Base-by-base conservation (phyloP, 345 rosid genomes). In the Leavenworthia alabamica region DNA sequence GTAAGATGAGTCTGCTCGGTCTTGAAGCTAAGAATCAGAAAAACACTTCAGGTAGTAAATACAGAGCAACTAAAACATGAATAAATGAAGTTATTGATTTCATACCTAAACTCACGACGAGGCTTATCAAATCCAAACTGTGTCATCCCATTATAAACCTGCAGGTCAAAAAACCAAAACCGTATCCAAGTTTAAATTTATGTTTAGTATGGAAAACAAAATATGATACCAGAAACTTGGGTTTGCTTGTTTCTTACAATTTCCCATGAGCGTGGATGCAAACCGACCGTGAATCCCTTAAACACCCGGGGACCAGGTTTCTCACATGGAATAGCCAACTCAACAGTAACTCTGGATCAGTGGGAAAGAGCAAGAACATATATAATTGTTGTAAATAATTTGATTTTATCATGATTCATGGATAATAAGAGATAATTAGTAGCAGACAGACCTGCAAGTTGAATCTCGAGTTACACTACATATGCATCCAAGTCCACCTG, bases 181-280 rank as follows among this genome's bases (percentile, higher is more conserved):
- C 39, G 3, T 8, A 39, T 41, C 29, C 27, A 33, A 47, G 43
- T 56, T 7, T 6, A 17, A 42, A 45, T 50, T 12, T 16, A 10
- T 51, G 54, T 4, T 37, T 45, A 54, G 29, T 20, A 8, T 16
- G 8, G 6, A 41, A 19, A 50, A 51, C 12, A 54, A 10, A 51
- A 26, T 14, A 24, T 28, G 24, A 7, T 13, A 27, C 8, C 40
- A 75, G 40, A 14, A 61, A 28, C 19, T n/a, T 54, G 54, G 22
- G 7, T 26, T 3, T 64, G 26, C 2, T 24, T 4, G 0, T 31
- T 82, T 48, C 97, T 75, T 81, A 92, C 98, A 69, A 93, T 75
- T 80, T 93, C 99, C 89, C 89, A 85, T 22, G 99, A 85, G 60
- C 88, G 80, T 20, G 96, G 96, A 85, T 89, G 94, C 72, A 93